These are phyloP conservation scores for Leishmania gerbilli DNA, from an alignment of 208 protist species.

Conservation along the genomic window DNA sequence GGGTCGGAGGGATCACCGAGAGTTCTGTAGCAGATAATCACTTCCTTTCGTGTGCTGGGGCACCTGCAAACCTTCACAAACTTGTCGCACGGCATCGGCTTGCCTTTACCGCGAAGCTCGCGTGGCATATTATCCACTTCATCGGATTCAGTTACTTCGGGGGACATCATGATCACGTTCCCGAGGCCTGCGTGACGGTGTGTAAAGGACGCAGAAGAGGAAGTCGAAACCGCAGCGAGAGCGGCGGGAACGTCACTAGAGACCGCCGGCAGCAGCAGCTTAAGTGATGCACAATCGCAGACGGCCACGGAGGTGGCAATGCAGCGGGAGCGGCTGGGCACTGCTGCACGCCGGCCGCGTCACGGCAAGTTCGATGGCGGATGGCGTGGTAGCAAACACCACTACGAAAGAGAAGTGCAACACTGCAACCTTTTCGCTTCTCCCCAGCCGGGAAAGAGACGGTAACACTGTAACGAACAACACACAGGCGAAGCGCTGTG, in stretches of 20 bases:
- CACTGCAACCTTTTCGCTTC: background rate
- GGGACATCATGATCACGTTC: conserved; percentile 1
- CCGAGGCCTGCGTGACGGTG: background rate
- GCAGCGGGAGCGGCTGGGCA: background rate
- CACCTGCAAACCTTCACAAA: conserved; percentile 52
- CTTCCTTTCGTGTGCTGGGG: conserved; percentile 40
- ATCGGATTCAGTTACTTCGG: background rate
- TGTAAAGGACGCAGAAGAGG: background rate
- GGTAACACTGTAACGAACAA: background rate
- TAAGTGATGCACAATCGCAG: background rate
- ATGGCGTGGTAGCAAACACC: background rate
- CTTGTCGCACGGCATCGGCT: conserved; percentile 48
- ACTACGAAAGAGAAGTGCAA: background rate
- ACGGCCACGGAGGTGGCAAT: background rate
- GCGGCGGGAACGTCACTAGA: background rate
- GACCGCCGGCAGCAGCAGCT: background rate
- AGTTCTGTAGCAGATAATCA: conserved; percentile 72
- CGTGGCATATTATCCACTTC: background rate
- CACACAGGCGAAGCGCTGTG: background rate
- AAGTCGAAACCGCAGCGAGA: background rate
- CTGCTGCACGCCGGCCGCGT: background rate
- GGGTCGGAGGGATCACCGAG: conserved; percentile 51
- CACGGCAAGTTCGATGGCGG: background rate
- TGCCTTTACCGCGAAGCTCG: background rate
- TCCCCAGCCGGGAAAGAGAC: background rate